Percentiles rank a stretch among this genome's conserved stretches.
phyloP scores from a whole-genome alignment of 331 rosid genomes.

The Malus hybrid region DNA sequence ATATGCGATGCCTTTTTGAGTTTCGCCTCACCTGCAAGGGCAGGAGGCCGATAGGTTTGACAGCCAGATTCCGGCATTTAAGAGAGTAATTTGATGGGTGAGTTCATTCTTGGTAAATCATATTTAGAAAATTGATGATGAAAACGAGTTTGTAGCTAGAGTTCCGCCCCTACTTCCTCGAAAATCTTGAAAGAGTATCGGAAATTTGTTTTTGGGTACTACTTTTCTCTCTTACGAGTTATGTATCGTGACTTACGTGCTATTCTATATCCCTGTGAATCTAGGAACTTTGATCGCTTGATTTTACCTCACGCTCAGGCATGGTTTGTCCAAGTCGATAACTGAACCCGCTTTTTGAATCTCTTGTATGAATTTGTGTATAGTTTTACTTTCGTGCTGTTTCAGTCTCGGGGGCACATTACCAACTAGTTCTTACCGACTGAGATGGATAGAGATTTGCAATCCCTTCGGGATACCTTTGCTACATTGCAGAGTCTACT shows the following conservation, averaged over 20 bases:
- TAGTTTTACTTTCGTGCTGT: neutral
- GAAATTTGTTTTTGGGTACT: neutral
- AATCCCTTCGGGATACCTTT: neutral
- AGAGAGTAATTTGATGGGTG: neutral
- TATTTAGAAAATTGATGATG: neutral
- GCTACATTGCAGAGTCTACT: neutral
- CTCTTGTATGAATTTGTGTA: neutral
- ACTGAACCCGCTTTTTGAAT: neutral
- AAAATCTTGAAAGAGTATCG: neutral
- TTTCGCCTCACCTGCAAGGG: neutral
- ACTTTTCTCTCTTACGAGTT: neutral
- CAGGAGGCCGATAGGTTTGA: neutral
- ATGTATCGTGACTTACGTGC: no score
- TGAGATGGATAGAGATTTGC: neutral
- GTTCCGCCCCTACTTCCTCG: neutral
- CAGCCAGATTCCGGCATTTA: neutral
- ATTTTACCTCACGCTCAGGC: neutral
- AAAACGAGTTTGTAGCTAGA: neutral
- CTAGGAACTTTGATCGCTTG: neutral
- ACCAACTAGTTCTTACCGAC: neutral
- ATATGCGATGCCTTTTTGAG: neutral
- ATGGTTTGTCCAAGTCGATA: neutral
- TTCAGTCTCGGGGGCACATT: neutral
- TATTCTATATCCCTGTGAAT: no score
- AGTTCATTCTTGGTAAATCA: neutral